phyloP scores from a whole-genome alignment of 108 stramenopile species.

The Fragilaria crotonensis region DNA sequence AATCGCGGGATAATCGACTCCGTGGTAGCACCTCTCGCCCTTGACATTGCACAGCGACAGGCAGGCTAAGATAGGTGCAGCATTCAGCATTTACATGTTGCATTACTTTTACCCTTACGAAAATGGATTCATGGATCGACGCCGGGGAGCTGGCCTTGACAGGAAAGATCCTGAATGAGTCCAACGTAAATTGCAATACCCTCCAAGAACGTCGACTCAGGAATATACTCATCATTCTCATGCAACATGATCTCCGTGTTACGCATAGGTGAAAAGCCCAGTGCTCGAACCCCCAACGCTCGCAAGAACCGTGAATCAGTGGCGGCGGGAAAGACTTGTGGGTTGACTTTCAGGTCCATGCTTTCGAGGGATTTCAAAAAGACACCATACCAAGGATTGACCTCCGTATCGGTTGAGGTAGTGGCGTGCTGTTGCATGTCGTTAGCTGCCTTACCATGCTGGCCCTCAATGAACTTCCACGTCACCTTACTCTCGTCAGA shows the following conservation, averaged over 20 bases:
- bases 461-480: slow-evolving; percentile 61
- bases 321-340: slow-evolving; percentile 93
- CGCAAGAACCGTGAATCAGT: slow-evolving; percentile 93
- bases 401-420: slow-evolving; percentile 57
- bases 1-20: too few species aligned
- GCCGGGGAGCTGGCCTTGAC: too few species aligned
- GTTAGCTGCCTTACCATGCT: slow-evolving; percentile 1
- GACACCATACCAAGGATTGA: slow-evolving; percentile 90
- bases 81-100: too few species aligned
- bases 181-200: slow-evolving; percentile 86
- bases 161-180: slow-evolving; percentile 54
- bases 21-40: too few species aligned
- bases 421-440: slow-evolving; percentile 29
- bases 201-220: slow-evolving; percentile 80
- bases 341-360: slow-evolving; percentile 60
- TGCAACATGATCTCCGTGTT: slow-evolving; percentile 90
- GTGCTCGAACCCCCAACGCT: slow-evolving; percentile 81
- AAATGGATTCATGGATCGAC: too few species aligned
- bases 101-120: too few species aligned
- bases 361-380: slow-evolving; percentile 52
- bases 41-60: too few species aligned
- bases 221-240: slow-evolving; percentile 94
- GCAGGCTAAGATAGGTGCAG: too few species aligned
- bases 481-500: slow-evolving; percentile 30
- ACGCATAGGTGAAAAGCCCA: slow-evolving; percentile 96